Evolutionary conservation across 2,329 filamentous ascomycete genomes (phyloP).

Genomic region (Xylariaceae sp.): DNA sequence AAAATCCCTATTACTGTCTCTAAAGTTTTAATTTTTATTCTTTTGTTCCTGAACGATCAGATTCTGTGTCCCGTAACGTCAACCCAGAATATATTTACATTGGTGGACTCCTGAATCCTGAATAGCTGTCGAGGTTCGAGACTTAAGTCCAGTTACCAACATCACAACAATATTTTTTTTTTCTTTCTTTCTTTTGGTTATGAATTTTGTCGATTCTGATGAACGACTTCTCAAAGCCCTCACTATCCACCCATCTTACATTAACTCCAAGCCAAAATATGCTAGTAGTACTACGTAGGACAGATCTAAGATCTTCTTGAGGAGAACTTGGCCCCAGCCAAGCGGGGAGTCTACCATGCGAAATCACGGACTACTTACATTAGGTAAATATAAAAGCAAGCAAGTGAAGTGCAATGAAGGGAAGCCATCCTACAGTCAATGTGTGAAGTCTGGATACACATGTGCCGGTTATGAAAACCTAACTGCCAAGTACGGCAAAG

Average conservation of each 20-base stretch:
- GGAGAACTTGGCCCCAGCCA: conserved; percentile 16
- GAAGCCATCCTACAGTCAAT: conserved; percentile 26
- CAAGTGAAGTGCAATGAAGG: conserved; percentile 31
- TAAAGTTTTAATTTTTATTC: not conserved
- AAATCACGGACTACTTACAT: conserved; percentile 29
- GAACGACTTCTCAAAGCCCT: too few relatives aligned
- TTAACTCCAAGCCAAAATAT: conserved; percentile 9
- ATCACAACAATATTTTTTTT: too few relatives aligned
- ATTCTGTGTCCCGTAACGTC: too few relatives aligned
- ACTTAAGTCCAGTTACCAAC: too few relatives aligned
- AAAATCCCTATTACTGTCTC: not conserved
- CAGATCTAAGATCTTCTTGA: conserved; percentile 28
- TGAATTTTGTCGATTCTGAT: too few relatives aligned
- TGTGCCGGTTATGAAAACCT: conserved; percentile 24
- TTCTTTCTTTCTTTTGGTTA: too few relatives aligned
- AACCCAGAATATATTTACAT: too few relatives aligned
- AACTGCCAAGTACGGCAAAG: conserved; percentile 2
- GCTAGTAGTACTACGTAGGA: conserved; percentile 25
- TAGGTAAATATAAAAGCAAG: conserved; percentile 28
- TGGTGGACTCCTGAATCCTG: too few relatives aligned
- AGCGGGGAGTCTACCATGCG: conserved; percentile 23
- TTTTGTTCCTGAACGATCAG: not conserved
- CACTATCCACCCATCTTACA: too few relatives aligned
- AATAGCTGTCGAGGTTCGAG: too few relatives aligned
- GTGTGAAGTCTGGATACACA: conserved; percentile 20